These are phyloP conservation scores for Coemansia sp. DNA, from an alignment of 371 early-diverging fungal species.

Conservation along the genomic window DNA sequence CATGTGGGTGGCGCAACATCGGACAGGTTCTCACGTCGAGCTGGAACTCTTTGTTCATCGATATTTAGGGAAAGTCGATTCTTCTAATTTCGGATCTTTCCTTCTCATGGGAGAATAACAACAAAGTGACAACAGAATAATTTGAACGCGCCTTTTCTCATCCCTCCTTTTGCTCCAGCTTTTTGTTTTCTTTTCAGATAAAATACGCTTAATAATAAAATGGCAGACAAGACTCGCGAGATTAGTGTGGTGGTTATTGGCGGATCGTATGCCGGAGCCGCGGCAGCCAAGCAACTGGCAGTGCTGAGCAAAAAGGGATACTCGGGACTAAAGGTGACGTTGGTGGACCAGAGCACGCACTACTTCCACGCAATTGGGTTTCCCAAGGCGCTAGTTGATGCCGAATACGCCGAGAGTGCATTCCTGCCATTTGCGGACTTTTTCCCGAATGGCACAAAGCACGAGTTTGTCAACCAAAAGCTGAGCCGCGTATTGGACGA, in stretches of 20 bases:
- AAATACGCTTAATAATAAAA: neutral
- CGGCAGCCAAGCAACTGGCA: constrained; percentile 27
- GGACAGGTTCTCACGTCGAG: neutral
- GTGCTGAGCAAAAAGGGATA: constrained; percentile 23
- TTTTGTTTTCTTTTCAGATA: neutral
- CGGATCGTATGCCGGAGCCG: constrained; percentile 42
- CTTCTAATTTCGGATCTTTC: neutral
- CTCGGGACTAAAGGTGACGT: constrained; percentile 30
- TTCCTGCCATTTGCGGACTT: constrained; percentile 34
- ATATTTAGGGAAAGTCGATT: neutral
- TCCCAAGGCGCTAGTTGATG: constrained; percentile 41
- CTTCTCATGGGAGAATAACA: neutral
- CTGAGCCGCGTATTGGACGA: constrained; percentile 25
- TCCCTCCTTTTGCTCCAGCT: neutral
- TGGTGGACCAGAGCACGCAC: constrained; percentile 45
- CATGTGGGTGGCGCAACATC: neutral
- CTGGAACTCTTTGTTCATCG: neutral
- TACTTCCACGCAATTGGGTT: constrained; percentile 44
- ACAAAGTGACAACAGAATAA: neutral
- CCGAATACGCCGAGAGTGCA: constrained; percentile 20
- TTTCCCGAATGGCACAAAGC: constrained; percentile 18
- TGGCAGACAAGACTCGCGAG: constrained; percentile 25
- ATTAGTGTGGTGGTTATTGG: constrained; percentile 46
- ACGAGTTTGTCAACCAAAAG: constrained; percentile 28
- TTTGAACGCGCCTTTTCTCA: neutral